A percentile compares a stretch with the other conserved stretches of the same genome.
These are phyloP conservation scores for Przewalskia tangutica DNA, from an alignment of 257 asterid genomes.

Conservation along the genomic window DNA sequence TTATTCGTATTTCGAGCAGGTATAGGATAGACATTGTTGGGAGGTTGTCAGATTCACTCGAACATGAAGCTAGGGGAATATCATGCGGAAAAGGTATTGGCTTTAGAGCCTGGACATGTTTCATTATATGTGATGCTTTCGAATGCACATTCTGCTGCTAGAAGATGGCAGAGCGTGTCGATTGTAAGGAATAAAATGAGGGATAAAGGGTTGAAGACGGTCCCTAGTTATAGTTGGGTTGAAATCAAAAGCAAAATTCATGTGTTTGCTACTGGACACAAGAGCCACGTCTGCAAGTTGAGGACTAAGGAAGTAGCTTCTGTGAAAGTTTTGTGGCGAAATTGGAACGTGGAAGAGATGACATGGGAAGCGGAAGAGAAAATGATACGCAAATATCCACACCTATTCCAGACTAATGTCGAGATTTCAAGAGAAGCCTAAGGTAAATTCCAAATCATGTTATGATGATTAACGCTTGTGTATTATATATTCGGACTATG, in stretches of 20 bases:
- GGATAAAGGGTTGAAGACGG: slow-evolving; percentile 44
- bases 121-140: slow-evolving; percentile 21
- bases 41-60: slow-evolving; percentile 67
- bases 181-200: slow-evolving; percentile 44
- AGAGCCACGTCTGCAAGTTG: too few relatives aligned
- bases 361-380: too few relatives aligned
- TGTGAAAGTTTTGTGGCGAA: too few relatives aligned
- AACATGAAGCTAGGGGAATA: slow-evolving; percentile 46
- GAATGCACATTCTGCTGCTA: slow-evolving; percentile 67
- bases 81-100: slow-evolving; percentile 48
- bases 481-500: too few relatives aligned
- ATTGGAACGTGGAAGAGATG: too few relatives aligned
- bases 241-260: slow-evolving; percentile 44
- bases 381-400: too few relatives aligned
- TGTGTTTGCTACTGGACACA: slow-evolving; percentile 59
- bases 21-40: slow-evolving; percentile 64
- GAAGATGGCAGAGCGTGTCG: slow-evolving; percentile 58
- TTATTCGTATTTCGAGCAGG: slow-evolving; percentile 38
- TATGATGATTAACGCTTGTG: too few relatives aligned
- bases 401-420: too few relatives aligned
- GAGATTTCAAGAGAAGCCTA: too few relatives aligned
- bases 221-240: slow-evolving; percentile 84
- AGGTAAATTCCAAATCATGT: too few relatives aligned
- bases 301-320: too few relatives aligned
- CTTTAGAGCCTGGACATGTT: slow-evolving; percentile 61